Conservation (phyloP, 805 yeast genomes). For the Saccharomycopsis amapae region DNA sequence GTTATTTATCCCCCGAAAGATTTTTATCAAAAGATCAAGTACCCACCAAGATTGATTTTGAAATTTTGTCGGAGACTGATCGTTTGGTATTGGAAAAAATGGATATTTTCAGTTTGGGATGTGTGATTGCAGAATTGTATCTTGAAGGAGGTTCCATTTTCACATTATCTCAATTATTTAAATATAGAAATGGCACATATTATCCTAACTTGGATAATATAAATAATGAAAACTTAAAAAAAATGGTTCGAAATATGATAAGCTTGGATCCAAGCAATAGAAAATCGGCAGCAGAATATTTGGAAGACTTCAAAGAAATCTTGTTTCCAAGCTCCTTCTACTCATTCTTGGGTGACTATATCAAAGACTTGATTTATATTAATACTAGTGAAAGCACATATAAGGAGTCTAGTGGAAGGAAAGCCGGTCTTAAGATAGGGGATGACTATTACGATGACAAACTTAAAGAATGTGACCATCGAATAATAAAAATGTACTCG, state of each 20-base stretch:
- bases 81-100: slow-evolving; percentile 44
- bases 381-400: too few species aligned
- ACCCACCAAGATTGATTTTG: not conserved
- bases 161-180: slow-evolving; percentile 79
- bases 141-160: slow-evolving; percentile 83
- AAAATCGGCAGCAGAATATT: slow-evolving; percentile 44
- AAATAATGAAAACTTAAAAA: slow-evolving; percentile 41
- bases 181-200: slow-evolving; percentile 64
- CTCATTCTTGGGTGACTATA: slow-evolving; percentile 61
- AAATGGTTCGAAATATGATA: slow-evolving; percentile 58
- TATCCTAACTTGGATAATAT: slow-evolving; percentile 56
- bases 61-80: slow-evolving; percentile 21
- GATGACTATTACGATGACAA: not conserved
- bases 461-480: slow-evolving; percentile 41
- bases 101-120: slow-evolving; percentile 81
- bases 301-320: slow-evolving; percentile 41
- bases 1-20: slow-evolving; percentile 94
- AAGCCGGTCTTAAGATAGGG: too few species aligned
- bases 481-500: slow-evolving; percentile 52
- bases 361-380: slow-evolving; percentile 37
- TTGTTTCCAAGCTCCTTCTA: slow-evolving; percentile 67
- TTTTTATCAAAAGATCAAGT: slow-evolving; percentile 35
- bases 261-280: slow-evolving; percentile 55
- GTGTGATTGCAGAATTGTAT: slow-evolving; percentile 85
- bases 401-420: too few species aligned